Evolutionary conservation across 805 yeast genomes (phyloP).

Genomic region (Starmerella geochares): DNA sequence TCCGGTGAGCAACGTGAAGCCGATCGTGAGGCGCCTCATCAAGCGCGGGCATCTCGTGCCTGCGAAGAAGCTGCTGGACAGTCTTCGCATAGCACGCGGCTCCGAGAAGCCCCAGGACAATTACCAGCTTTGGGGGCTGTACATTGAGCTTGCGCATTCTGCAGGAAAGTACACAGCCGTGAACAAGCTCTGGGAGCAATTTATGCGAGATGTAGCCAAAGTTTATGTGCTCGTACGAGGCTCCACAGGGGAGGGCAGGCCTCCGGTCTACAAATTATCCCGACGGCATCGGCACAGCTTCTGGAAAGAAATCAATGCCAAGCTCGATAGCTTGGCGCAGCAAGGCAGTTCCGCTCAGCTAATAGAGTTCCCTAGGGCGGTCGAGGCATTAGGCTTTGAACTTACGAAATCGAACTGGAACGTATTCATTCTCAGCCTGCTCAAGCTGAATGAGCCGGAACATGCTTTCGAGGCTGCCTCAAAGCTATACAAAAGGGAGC

Average conservation of each 20-base stretch:
- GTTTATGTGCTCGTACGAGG: constrained; percentile 10
- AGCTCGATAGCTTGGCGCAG: constrained; percentile 11
- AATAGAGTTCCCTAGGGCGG: constrained; percentile 11
- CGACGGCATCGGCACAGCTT: constrained; percentile 16
- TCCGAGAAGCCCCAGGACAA: neutral
- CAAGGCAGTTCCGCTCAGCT: neutral
- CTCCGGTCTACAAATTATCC: constrained; percentile 15
- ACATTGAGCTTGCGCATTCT: constrained; percentile 17
- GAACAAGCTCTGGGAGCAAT: constrained; percentile 18
- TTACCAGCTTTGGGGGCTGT: constrained; percentile 17
- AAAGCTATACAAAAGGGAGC: neutral
- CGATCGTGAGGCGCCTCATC: constrained; percentile 22
- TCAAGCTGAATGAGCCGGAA: neutral
- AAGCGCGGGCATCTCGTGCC: constrained; percentile 12
- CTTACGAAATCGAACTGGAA: constrained; percentile 9
- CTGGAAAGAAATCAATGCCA: constrained; percentile 9
- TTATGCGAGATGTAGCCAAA: constrained; percentile 7
- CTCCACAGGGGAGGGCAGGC: neutral
- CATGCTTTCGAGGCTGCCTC: constrained; percentile 9
- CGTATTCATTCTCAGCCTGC: constrained; percentile 7
- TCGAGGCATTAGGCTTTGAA: constrained; percentile 11
- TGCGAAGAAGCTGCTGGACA: constrained; percentile 25
- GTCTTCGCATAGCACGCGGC: constrained; percentile 6
- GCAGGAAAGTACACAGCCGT: constrained; percentile 3
- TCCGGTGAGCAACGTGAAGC: constrained; percentile 25